Conservation (phyloP, 305 asterid genomes). For the Solanum aculeatissimum region DNA sequence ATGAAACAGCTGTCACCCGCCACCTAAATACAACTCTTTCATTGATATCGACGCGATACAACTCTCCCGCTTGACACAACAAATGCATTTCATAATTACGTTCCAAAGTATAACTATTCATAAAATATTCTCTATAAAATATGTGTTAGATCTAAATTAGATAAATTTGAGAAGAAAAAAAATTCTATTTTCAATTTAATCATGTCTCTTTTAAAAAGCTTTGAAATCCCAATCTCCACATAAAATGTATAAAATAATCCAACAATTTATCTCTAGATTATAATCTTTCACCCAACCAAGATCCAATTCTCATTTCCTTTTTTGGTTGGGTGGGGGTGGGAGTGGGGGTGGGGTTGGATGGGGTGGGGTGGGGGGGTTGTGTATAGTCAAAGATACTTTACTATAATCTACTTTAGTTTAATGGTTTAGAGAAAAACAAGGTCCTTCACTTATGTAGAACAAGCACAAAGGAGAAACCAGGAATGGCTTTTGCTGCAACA, state of each 20-base stretch:
- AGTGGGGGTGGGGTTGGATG: too few species aligned
- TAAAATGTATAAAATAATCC: neutral
- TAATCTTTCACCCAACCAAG: neutral
- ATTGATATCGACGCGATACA: neutral
- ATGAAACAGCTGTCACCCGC: too few species aligned
- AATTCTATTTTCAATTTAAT: neutral
- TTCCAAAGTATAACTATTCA: neutral
- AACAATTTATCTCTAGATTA: neutral
- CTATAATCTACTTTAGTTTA: neutral
- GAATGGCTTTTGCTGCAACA: neutral
- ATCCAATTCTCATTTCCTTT: neutral
- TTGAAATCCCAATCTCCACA: neutral
- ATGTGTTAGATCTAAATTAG: neutral
- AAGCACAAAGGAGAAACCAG: neutral
- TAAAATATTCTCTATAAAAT: too few species aligned
- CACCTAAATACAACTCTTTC: neutral
- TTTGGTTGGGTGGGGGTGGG: too few species aligned
- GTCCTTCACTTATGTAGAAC: neutral
- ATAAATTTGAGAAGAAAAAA: too few species aligned
- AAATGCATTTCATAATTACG: neutral
- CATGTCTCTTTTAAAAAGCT: neutral
- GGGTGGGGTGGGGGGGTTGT: neutral
- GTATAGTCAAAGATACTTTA: neutral
- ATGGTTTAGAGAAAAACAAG: neutral
- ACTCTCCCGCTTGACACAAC: neutral